Evolutionary conservation across 2,329 filamentous ascomycete genomes (phyloP).

Genomic region (Triangularia verruculosa): DNA sequence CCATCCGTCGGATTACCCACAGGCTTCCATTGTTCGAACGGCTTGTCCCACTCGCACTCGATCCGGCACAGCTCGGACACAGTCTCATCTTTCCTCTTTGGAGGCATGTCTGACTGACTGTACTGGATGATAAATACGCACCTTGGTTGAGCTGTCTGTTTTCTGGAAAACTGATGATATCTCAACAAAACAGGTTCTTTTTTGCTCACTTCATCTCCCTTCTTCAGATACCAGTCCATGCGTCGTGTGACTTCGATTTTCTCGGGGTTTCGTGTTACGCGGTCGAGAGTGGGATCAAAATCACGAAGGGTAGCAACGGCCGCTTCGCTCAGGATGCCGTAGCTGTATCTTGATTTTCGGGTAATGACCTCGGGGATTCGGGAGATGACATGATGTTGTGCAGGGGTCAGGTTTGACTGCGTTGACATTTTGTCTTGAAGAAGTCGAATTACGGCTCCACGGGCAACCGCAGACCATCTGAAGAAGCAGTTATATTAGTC

Average conservation of each 20-base stretch:
- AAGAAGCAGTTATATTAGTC: not conserved
- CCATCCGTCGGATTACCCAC: not conserved
- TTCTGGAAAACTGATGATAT: not conserved
- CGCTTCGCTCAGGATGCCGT: not conserved
- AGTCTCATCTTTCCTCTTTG: not conserved
- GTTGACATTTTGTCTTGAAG: slow-evolving; percentile 8
- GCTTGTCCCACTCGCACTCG: slow-evolving; percentile 6
- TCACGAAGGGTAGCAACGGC: not conserved
- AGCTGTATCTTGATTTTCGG: slow-evolving; percentile 1
- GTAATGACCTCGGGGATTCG: slow-evolving; percentile 4
- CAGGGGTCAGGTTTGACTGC: not conserved
- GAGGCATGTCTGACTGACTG: not conserved
- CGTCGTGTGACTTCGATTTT: not conserved
- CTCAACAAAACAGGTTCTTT: not conserved
- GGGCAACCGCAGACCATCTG: slow-evolving; percentile 11
- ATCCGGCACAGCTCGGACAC: slow-evolving; percentile 3
- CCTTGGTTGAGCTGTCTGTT: not conserved
- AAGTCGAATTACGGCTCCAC: slow-evolving; percentile 9
- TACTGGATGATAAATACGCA: not conserved
- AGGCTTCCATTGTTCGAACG: not conserved
- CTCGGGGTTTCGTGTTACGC: not conserved
- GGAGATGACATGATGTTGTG: not conserved
- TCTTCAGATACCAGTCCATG: slow-evolving; percentile 2
- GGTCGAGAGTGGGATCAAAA: not conserved
- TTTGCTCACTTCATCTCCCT: slow-evolving; percentile 3